Evolutionary conservation across 805 yeast species (phyloP), one percentile per base, ranked within the genome.

Genomic region (Saccharomycopsis oosterbeekiorum): DNA sequence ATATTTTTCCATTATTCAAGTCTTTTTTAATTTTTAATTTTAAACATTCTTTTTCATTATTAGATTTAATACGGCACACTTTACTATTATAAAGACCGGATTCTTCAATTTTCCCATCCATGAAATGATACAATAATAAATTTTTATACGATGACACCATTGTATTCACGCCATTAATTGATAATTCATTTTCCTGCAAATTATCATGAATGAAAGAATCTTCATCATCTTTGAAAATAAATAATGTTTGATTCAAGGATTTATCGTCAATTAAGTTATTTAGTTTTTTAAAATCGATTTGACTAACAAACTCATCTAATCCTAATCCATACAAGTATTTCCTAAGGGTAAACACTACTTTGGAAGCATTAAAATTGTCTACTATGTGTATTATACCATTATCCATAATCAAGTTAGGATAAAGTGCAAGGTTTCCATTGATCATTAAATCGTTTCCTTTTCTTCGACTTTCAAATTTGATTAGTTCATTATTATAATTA

Each of bases 251-350:
- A 34, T 79, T 74, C 0, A 71, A 39, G 0, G 76, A 69, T 1
- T 73, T 67, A 40, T 85, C 84, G 60, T 84, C 86, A 17, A 92
- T 80, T 56, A 89, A 71, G 54, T 78, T 64, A 1, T 76, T 72
- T 19, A 89, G 71, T 12, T 80, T 78, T 62, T 91, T 80, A 59
- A 88, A 80, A 54, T 81, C 76, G 15, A 89, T 66, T 67, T 89
- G 96, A n/a, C 80, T 78, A 5, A 88, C 92, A 69, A 89, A 84
- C 34, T 76, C 76, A 1, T 85, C 76, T 58, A 83, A 84, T 62
- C 84, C 79, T 54, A 84, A 69, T 0, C 88, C 90, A 59, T 81
- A 73, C 1, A 86, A 70, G 65, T 83, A 80, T 68, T 83, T 85
- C 65, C 83, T 76, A 0, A 83, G 81, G 39, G 83, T 82, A 66